Base-by-base conservation (phyloP, 2,329 filamentous ascomycete species). In the Penicillium sp. region DNA sequence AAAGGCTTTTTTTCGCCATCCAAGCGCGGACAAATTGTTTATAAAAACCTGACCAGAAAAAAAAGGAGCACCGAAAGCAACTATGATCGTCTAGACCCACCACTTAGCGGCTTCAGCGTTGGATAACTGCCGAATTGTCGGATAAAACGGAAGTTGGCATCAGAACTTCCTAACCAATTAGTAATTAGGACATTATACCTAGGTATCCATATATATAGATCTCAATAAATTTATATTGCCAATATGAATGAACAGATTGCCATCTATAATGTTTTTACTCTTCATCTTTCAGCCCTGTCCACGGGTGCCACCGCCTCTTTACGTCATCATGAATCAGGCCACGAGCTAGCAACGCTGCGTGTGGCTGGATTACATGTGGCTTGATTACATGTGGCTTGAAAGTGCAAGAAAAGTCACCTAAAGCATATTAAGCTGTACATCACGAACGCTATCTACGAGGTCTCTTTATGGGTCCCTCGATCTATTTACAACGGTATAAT, bases 41-140 rank as follows among this genome's bases (percentile, higher is more conserved):
- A 43, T 34, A 24, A 34, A 38, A 34, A 50, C 29, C 35, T 18
- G 8, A 13, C 11, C 13, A 14, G 32, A 31, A 26, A 43, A 47
- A 50, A 50, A 49, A 42, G 31, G 38, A 55, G 24, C 20, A 45
- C 38, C 45, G 38, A 42, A 50, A 32, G 45, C 37, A 50, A 54
- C 38, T 50, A 37, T 43, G 52, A 54, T 50, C 52, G 24, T 38
- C 47, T 43, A 50, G 52, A 55, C 52, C 52, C 52, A 54, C 52
- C 22, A 50, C 38, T 24, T 24, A 50, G 52, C 52, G 45, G 52
- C 52, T 55, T 50, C 52, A 32, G 32, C 22, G 2, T 43, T 18
- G 31, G 24, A 14, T 9, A 44, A 44, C 49, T 51, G 52, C 52
- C 52, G 52, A 55, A 43, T 14, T 43, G 11, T n/a, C 31, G 44